A percentile compares a stretch with the other conserved stretches of the same genome.
Conservation (phyloP, 129 eudicot species). For the Arctium minus region DNA sequence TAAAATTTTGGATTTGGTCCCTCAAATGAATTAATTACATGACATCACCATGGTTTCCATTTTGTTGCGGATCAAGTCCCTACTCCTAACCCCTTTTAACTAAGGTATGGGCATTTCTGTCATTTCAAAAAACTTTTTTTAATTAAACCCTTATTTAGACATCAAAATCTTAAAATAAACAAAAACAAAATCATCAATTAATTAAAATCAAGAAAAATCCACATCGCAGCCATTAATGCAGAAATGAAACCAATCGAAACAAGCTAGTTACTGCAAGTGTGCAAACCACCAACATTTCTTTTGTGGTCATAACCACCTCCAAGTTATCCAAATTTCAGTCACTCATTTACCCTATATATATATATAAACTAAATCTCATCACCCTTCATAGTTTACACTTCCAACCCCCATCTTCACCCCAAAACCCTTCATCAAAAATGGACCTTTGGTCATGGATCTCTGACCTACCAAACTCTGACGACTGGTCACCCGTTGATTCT, state of each 20-base stretch:
- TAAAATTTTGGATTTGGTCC: no score
- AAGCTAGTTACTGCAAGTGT: not conserved
- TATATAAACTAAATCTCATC: not conserved
- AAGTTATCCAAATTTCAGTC: constrained; percentile 49
- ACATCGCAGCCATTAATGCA: constrained; percentile 34
- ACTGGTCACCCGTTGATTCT: constrained; percentile 42
- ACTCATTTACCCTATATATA: constrained; percentile 39
- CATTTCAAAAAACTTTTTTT: no score
- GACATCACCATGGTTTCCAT: no score
- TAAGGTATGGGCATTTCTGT: no score
- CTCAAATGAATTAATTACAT: no score
- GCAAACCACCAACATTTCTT: constrained; percentile 37
- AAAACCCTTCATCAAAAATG: constrained; percentile 31
- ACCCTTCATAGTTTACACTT: not conserved
- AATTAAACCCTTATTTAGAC: no score
- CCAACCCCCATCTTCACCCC: not conserved
- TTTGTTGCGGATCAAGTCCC: no score
- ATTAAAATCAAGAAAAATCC: not conserved
- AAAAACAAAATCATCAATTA: no score
- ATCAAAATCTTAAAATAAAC: no score
- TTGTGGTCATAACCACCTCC: constrained; percentile 65
- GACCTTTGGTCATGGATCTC: constrained; percentile 93
- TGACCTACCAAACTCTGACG: constrained; percentile 64
- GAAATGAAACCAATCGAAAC: constrained; percentile 15
- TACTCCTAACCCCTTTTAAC: no score